Evolutionary conservation across 495 filamentous ascomycete species (phyloP).

Genomic region (Trichoderma parareesei): DNA sequence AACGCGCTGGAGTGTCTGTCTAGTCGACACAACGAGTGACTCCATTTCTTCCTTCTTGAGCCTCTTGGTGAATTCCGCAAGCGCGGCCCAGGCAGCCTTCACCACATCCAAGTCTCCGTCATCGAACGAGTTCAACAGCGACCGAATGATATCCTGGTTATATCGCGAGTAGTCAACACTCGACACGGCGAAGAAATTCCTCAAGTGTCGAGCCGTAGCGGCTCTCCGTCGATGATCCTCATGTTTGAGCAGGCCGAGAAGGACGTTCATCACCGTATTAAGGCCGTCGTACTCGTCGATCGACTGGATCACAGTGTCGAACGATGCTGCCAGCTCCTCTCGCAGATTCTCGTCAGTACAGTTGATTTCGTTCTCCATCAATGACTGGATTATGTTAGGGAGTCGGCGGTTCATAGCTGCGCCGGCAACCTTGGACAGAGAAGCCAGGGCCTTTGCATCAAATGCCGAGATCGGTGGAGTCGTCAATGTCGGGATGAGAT

Average conservation of each 20-base stretch:
- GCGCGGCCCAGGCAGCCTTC: constrained; percentile 84
- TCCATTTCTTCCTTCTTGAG: constrained; percentile 99
- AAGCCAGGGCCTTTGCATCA: constrained; percentile 89
- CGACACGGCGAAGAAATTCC: constrained; percentile 76
- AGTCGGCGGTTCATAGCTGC: constrained; percentile 81
- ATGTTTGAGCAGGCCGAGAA: constrained; percentile 79
- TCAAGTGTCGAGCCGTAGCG: constrained; percentile 68
- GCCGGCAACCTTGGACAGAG: constrained; percentile 82
- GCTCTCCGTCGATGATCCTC: constrained; percentile 81
- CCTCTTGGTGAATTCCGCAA: constrained; percentile 77
- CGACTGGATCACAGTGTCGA: constrained; percentile 81
- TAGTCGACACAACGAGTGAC: constrained; percentile 75
- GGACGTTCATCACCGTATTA: constrained; percentile 87
- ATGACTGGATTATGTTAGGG: constrained; percentile 78
- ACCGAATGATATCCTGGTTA: constrained; percentile 86
- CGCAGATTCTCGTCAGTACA: constrained; percentile 69
- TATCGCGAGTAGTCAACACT: constrained; percentile 88
- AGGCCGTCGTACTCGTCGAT: constrained; percentile 95
- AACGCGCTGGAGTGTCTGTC: constrained; percentile 75
- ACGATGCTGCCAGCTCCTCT: constrained; percentile 64
- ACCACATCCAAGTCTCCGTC: constrained; percentile 78
- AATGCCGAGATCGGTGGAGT: constrained; percentile 85
- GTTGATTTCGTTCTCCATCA: constrained; percentile 85
- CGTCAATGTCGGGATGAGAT: constrained; percentile 87
- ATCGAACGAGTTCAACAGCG: constrained; percentile 83